These are phyloP conservation scores for Chrysosporium queenslandicum DNA, from an alignment of 2,329 filamentous ascomycete genomes.

Conservation along the genomic window DNA sequence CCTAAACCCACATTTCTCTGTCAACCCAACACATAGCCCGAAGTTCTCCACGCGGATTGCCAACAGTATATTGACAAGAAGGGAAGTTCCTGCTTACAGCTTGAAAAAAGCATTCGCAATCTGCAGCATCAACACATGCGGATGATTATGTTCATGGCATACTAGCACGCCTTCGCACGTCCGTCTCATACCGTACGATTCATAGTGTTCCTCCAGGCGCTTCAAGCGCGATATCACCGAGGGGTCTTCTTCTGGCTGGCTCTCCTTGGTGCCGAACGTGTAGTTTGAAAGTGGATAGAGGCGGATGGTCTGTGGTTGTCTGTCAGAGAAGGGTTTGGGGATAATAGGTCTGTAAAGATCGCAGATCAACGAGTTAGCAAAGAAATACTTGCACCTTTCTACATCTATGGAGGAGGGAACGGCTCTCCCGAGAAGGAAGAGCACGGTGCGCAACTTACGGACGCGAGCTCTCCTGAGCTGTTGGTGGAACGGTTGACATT, in stretches of 20 bases:
- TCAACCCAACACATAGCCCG: neutral
- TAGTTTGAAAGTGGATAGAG: conserved; percentile 96
- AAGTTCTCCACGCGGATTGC: neutral
- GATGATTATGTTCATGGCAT: conserved; percentile 98
- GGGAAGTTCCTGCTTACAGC: conserved; percentile 46
- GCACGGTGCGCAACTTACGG: conserved; percentile 40
- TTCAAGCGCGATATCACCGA: conserved; percentile 87
- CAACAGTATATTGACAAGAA: neutral
- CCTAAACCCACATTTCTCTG: conserved; percentile 27
- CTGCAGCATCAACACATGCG: conserved; percentile 96
- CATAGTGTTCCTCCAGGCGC: conserved; percentile 91
- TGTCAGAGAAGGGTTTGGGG: conserved; percentile 73
- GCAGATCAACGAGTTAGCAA: conserved; percentile 7
- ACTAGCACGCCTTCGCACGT: conserved; percentile 96
- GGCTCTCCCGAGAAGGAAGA: neutral
- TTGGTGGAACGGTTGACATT: conserved; percentile 83
- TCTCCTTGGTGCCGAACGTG: conserved; percentile 97
- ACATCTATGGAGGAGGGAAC: neutral
- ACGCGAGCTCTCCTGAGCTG: conserved; percentile 64
- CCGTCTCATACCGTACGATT: conserved; percentile 84
- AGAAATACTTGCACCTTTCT: neutral
- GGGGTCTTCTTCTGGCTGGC: conserved; percentile 93
- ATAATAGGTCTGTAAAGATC: conserved; percentile 51
- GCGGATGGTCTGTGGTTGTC: conserved; percentile 80
- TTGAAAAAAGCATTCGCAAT: conserved; percentile 99